These are phyloP conservation scores for Symbiodinium pilosum DNA, from an alignment of 73 alveolate genomes.

Conservation along the genomic window DNA sequence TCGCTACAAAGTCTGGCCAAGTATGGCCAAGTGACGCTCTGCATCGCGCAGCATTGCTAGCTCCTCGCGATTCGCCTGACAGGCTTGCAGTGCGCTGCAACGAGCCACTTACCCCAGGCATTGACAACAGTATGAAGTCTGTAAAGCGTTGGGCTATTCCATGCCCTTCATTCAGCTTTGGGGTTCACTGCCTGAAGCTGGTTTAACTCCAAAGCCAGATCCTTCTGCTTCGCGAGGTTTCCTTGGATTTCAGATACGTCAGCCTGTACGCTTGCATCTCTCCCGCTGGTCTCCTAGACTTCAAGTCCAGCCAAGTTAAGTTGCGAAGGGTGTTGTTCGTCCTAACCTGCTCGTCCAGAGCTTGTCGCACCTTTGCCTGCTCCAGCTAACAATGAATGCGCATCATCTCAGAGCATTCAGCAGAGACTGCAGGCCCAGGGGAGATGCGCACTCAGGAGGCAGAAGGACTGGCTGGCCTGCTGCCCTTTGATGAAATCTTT, in stretches of 20 bases:
- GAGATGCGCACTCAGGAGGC: too few relatives aligned
- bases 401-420: neutral
- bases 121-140: neutral
- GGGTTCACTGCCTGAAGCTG: slow-evolving; percentile 58
- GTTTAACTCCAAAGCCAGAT: slow-evolving; percentile 41
- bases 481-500: slow-evolving; percentile 75
- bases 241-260: slow-evolving; percentile 17
- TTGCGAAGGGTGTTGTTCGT: slow-evolving; percentile 69
- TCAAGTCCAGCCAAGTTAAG: neutral
- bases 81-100: neutral
- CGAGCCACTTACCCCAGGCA: neutral
- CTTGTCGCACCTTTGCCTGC: slow-evolving; percentile 87
- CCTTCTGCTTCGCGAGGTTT: slow-evolving; percentile 81
- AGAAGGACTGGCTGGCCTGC: slow-evolving; percentile 6
- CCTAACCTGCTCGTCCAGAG: slow-evolving; percentile 80
- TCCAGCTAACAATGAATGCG: neutral
- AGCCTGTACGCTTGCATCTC: neutral
- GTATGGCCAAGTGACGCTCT: slow-evolving; percentile 21
- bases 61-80: slow-evolving; percentile 90
- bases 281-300: neutral
- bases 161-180: too few relatives aligned
- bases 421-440: neutral
- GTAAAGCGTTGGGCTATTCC: too few relatives aligned
- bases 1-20: neutral
- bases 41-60: slow-evolving; percentile 90